Conservation (phyloP, 176 grass and related monocot genomes). For the Phoenix roebelenii region DNA sequence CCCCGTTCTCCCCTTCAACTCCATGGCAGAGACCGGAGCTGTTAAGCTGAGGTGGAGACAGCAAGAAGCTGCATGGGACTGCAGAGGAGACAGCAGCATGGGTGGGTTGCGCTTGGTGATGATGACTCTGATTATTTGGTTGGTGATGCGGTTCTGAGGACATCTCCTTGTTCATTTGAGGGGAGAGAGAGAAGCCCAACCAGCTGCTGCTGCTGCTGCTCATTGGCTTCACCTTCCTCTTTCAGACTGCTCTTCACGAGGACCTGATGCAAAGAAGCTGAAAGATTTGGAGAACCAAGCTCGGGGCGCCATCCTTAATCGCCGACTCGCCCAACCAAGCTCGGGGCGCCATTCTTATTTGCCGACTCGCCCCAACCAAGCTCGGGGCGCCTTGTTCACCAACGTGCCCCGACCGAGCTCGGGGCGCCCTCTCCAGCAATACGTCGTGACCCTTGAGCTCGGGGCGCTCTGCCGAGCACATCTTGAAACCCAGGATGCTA, state of each 20-base stretch:
- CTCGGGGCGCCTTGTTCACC: no score
- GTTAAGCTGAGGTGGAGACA: slow-evolving; percentile 28
- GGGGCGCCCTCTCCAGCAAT: no score
- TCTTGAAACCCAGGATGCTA: no score
- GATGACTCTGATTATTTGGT: slow-evolving; percentile 11
- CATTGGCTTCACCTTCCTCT: slow-evolving; percentile 36
- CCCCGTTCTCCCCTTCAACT: slow-evolving; percentile 38
- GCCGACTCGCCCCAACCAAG: no score
- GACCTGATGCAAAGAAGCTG: not conserved
- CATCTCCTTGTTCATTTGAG: no score
- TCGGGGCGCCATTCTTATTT: no score
- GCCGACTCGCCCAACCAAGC: no score
- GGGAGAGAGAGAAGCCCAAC: no score
- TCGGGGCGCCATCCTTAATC: no score
- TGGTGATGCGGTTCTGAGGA: not conserved
- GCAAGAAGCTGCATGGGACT: slow-evolving; percentile 48
- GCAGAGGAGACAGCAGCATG: slow-evolving; percentile 11
- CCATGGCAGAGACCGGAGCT: slow-evolving; percentile 44
- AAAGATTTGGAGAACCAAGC: not conserved
- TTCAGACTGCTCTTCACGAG: not conserved
- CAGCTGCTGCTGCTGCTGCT: slow-evolving; percentile 23
- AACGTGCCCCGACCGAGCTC: no score
- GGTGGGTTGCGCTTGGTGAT: slow-evolving; percentile 19
- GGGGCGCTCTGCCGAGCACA: no score
- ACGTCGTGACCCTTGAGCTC: no score